Evolutionary conservation across 164 flowering plant genomes (phyloP).

Genomic region (Vitis amurensis): DNA sequence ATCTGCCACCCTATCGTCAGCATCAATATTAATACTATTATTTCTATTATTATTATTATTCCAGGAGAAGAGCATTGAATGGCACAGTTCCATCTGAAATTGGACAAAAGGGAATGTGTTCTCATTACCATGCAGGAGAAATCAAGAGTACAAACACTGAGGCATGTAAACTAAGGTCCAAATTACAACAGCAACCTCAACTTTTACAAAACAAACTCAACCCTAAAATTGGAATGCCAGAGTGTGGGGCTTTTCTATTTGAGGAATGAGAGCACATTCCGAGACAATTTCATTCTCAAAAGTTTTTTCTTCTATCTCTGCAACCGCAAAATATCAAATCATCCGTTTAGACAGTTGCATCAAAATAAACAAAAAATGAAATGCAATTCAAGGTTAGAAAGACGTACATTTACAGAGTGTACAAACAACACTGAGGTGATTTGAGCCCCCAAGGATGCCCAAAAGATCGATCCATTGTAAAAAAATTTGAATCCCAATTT

Average conservation of each 20-base stretch:
- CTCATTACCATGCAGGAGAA: slow-evolving; percentile 22
- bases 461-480: slow-evolving; percentile 1
- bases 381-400: not conserved
- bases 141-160: slow-evolving; percentile 10
- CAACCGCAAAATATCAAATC: slow-evolving; percentile 6
- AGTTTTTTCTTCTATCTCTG: slow-evolving; percentile 41
- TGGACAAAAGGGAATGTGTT: slow-evolving; percentile 24
- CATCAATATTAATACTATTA: too few relatives aligned
- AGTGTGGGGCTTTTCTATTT: slow-evolving; percentile 16
- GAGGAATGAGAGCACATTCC: slow-evolving; percentile 31
- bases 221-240: slow-evolving; percentile 20
- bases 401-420: slow-evolving; percentile 74
- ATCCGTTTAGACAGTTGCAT: not conserved
- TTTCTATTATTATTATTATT: too few relatives aligned
- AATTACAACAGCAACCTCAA: slow-evolving; percentile 21
- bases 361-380: too few relatives aligned
- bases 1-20: too few relatives aligned
- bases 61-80: not conserved
- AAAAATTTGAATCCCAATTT: slow-evolving; percentile 5
- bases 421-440: slow-evolving; percentile 26
- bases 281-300: slow-evolving; percentile 14
- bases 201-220: slow-evolving; percentile 16
- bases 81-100: not conserved
- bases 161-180: slow-evolving; percentile 9
- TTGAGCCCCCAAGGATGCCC: slow-evolving; percentile 3